Evolutionary conservation across 202 grass and related monocot species (phyloP).

Genomic region (Schoenoplectus tabernaemontani): DNA sequence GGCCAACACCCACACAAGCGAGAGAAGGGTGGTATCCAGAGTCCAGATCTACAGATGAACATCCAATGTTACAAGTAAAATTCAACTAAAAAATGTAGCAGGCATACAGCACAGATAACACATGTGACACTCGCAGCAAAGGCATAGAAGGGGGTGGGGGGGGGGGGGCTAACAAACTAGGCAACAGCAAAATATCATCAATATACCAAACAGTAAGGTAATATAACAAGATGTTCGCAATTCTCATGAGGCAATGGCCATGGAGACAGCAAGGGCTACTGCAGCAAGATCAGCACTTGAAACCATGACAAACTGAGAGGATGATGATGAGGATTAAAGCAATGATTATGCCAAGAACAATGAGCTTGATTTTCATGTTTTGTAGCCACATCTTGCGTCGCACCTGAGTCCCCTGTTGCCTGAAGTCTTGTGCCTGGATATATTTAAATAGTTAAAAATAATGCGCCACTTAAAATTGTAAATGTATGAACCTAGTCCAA

Average conservation of each 20-base stretch:
- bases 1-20: neutral
- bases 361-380: constrained; percentile 98
- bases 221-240: constrained; percentile 21
- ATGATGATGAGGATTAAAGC: constrained; percentile 90
- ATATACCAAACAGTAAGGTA: constrained; percentile 23
- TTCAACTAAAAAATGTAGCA: constrained; percentile 21
- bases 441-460: neutral
- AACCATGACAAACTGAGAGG: constrained; percentile 80
- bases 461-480: neutral
- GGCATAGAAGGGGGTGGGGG: neutral
- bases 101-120: constrained; percentile 9
- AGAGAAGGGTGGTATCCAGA: neutral
- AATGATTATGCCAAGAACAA: constrained; percentile 83
- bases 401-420: constrained; percentile 62
- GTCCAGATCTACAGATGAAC: neutral
- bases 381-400: constrained; percentile 94
- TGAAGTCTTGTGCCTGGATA: constrained; percentile 87
- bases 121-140: constrained; percentile 2
- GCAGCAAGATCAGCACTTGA: constrained; percentile 54
- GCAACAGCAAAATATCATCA: constrained; percentile 13
- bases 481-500: neutral
- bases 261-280: constrained; percentile 24
- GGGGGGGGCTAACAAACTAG: constrained; percentile 9
- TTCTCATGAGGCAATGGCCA: constrained; percentile 19
- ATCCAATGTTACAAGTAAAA: constrained; percentile 17